Evolutionary conservation across 768 basidiomycete genomes (phyloP), one percentile per base, ranked within the genome.

Genomic region (Serendipita sp.): DNA sequence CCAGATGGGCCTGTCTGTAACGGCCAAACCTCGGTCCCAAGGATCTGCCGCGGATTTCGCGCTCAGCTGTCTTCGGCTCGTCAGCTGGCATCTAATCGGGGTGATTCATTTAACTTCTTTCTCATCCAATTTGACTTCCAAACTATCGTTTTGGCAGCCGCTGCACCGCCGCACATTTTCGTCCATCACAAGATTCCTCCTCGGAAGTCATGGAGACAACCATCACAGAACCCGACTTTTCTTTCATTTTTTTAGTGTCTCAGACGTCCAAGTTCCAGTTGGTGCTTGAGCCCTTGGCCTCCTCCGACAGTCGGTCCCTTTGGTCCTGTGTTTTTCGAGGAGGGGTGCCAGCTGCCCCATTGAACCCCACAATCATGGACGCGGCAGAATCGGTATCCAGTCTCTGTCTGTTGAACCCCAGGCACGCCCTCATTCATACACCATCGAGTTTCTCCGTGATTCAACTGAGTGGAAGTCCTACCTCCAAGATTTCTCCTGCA

Each of bases 151-250:
- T 53, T 24, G 18, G 48, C 18, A 34, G 48, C n/a, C 1, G 48
- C 48, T 32, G 32, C 32, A 24, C 48, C 32, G 18, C 32, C 48
- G 18, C 48, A 53, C 2, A 18, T 53, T 53, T 8, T 53, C 32
- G 16, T 24, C 32, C 48, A 53, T 24, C 32, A 18, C 18, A 53
- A 53, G 32, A 53, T 28, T 34, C 10, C 35, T 32, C 56, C 56
- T 37, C 56, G 56, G 56, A 28, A 60, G 56, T 60, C 56, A 60
- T 60, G 56, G 56, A 60, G 56, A 60, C 56, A 35, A 11, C 28
- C 13, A 4, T 10, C 16, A 35, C 56, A 18, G 8, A 53, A 10
- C 32, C 18, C 48, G 18, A 16, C n/a, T 18, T 53, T 53, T n/a
- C 16, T 5, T 8, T 8, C 10, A 10, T 8, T 53, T 24, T 24